Conservation (phyloP, 768 basidiomycete genomes). For the Lactarius indigo region DNA sequence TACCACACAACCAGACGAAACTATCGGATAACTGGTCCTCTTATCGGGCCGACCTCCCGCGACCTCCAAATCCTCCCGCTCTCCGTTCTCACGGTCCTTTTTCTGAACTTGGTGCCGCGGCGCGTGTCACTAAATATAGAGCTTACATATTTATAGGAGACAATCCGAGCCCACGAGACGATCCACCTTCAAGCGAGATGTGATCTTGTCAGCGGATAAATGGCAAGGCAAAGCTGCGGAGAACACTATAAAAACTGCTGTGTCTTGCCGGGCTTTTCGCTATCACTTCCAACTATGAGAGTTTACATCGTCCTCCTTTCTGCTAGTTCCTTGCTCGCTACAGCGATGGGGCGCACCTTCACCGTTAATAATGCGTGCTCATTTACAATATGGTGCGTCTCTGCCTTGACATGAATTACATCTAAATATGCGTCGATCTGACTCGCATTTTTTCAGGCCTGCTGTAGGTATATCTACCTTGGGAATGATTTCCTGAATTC, state of each 20-base stretch:
- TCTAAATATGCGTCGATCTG: neutral
- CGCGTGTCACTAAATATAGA: too few species aligned
- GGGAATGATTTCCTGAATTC: neutral
- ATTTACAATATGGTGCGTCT: slow-evolving; percentile 40
- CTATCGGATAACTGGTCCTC: too few species aligned
- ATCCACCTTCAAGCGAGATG: too few species aligned
- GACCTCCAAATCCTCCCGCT: too few species aligned
- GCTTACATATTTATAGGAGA: too few species aligned
- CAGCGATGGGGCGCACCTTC: slow-evolving; percentile 31
- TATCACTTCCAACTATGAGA: neutral
- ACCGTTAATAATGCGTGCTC: slow-evolving; percentile 42
- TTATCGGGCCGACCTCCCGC: too few species aligned
- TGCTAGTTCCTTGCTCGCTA: neutral
- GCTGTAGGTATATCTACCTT: slow-evolving; percentile 24
- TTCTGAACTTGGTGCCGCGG: too few species aligned
- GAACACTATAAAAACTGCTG: neutral
- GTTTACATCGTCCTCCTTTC: neutral
- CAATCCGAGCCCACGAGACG: too few species aligned
- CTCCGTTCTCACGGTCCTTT: too few species aligned
- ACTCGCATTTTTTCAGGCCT: slow-evolving; percentile 26
- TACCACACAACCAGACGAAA: too few species aligned
- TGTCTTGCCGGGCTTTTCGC: too few species aligned
- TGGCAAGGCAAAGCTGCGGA: neutral
- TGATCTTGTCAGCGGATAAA: neutral
- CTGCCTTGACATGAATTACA: neutral